Conservation (phyloP, 2,329 filamentous ascomycete genomes). For the Sclerotinia minor region DNA sequence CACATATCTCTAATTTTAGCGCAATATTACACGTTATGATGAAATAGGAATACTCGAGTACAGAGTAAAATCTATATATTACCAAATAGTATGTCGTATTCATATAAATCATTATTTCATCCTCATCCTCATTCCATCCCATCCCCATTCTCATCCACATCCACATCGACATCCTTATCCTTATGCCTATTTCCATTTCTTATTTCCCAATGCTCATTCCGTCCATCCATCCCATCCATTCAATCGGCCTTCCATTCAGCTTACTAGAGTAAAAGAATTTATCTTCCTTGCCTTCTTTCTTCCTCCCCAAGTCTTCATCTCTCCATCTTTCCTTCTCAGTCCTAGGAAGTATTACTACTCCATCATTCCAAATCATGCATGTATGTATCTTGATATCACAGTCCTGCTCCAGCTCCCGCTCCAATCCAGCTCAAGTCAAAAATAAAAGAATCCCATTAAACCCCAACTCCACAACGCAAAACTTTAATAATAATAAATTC, state of each 20-base stretch:
- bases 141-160: neutral
- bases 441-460: neutral
- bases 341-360: neutral
- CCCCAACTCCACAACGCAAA: neutral
- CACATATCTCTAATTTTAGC: too few relatives aligned
- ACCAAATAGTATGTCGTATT: neutral
- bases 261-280: too few relatives aligned
- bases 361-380: neutral
- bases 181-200: neutral
- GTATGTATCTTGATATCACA: neutral
- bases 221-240: neutral
- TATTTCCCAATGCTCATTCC: neutral
- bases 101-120: conserved; percentile 2
- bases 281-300: too few relatives aligned
- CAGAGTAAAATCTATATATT: neutral
- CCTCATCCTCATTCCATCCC: neutral
- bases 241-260: neutral
- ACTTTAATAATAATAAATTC: neutral
- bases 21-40: too few relatives aligned
- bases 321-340: neutral
- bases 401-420: neutral
- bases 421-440: conserved; percentile 2
- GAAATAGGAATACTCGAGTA: too few relatives aligned
- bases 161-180: neutral
- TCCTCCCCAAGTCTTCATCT: neutral